These are phyloP conservation scores for Termitomyces sp. DNA, from an alignment of 768 basidiomycete species.

Conservation along the genomic window DNA sequence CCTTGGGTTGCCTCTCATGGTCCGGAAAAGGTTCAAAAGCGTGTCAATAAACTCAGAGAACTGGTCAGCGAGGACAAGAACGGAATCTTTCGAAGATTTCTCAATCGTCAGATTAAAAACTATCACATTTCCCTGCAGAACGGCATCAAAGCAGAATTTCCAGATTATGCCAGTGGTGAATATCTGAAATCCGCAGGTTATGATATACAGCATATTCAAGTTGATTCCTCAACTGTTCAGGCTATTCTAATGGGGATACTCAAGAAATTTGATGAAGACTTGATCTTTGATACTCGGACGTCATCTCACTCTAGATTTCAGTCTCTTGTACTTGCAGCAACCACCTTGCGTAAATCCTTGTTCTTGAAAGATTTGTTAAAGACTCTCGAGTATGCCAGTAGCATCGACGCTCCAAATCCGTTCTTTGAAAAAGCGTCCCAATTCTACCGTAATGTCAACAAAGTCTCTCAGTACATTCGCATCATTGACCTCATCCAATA, in stretches of 20 bases:
- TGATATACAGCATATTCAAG: not conserved
- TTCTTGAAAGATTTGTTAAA: not conserved
- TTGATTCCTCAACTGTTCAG: not conserved
- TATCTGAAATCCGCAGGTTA: not conserved
- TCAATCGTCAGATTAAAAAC: not conserved
- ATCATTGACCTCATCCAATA: not conserved
- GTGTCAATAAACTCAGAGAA: not conserved
- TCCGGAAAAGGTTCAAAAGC: not conserved
- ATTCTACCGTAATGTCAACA: not conserved
- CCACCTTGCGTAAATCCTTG: not conserved
- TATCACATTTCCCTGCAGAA: not conserved
- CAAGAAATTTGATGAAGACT: not conserved
- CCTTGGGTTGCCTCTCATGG: not conserved
- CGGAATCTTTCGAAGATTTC: not conserved
- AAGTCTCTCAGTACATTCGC: not conserved
- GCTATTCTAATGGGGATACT: not conserved
- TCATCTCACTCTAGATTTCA: not conserved
- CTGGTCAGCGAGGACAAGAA: not conserved
- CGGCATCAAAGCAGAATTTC: not conserved
- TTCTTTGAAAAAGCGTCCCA: not conserved
- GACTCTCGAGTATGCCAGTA: too few relatives aligned
- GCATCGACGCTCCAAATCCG: not conserved
- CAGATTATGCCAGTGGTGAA: not conserved
- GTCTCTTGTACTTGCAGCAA: not conserved
- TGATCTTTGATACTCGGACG: not conserved